Percentiles rank a stretch among this genome's conserved stretches.
Evolutionary conservation across 768 basidiomycete species (phyloP).

Genomic region (Kwoniella dejecticola): DNA sequence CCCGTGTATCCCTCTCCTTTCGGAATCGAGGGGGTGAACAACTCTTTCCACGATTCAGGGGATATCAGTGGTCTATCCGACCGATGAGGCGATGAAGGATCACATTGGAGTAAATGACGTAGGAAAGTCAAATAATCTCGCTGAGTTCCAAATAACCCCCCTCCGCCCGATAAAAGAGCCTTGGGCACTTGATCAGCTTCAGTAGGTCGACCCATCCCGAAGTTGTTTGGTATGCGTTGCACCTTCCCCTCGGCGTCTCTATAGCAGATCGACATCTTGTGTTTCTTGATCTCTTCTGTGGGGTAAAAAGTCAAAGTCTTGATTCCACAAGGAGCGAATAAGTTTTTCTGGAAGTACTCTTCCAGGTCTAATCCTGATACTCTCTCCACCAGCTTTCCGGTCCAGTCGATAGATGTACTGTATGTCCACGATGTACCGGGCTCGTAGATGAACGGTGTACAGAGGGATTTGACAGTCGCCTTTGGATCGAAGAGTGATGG

Average conservation of each 20-base stretch:
- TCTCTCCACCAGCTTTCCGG: conserved; percentile 45
- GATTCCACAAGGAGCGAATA: conserved; percentile 52
- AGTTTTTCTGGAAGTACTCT: conserved; percentile 46
- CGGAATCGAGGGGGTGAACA: conserved; percentile 34
- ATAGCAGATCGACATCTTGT: conserved; percentile 26
- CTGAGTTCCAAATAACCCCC: conserved; percentile 28
- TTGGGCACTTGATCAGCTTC: conserved; percentile 25
- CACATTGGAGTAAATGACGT: conserved; percentile 38
- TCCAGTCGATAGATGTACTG: conserved; percentile 48
- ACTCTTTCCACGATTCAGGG: conserved; percentile 33
- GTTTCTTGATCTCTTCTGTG: conserved; percentile 22
- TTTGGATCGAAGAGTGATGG: conserved; percentile 26
- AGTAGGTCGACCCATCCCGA: conserved; percentile 24
- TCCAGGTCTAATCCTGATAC: conserved; percentile 44
- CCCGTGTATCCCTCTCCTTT: conserved; percentile 18
- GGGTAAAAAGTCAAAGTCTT: conserved; percentile 44
- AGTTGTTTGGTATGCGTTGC: conserved; percentile 15
- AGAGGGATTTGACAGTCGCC: conserved; percentile 20
- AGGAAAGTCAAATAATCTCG: conserved; percentile 30
- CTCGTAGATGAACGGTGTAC: conserved; percentile 36
- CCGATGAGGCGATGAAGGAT: conserved; percentile 20
- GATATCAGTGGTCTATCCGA: conserved; percentile 31
- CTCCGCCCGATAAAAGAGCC: conserved; percentile 17
- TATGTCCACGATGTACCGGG: conserved; percentile 45
- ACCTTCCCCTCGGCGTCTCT: conserved; percentile 21